Conservation (phyloP, 805 yeast genomes). For the Crinitomyces ghanaensis region DNA sequence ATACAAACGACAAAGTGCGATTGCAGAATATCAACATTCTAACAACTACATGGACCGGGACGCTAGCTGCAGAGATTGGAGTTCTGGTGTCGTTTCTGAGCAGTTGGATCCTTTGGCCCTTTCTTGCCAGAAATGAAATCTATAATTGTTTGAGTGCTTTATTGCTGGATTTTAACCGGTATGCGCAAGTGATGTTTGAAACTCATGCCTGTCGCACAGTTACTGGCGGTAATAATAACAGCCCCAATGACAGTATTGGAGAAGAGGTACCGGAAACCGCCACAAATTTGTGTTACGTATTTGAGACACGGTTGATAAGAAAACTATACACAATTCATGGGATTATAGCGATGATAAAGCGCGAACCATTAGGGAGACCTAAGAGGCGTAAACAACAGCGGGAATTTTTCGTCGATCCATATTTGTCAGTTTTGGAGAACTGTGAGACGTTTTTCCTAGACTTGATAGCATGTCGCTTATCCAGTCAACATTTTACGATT, state of each 20-base stretch:
- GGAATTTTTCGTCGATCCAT: conserved; percentile 25
- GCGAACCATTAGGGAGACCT: conserved; percentile 32
- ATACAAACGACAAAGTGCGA: conserved; percentile 1
- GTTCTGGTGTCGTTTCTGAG: conserved; percentile 27
- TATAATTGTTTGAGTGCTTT: too few species aligned
- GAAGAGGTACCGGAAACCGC: too few species aligned
- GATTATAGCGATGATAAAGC: conserved; percentile 27
- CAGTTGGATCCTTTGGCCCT: conserved; percentile 40
- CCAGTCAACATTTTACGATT: conserved; percentile 36
- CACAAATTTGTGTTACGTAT: too few species aligned
- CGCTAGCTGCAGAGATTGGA: conserved; percentile 32
- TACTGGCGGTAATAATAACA: too few species aligned
- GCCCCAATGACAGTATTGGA: too few species aligned
- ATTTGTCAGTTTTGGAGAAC: conserved; percentile 26
- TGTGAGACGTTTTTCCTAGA: conserved; percentile 33
- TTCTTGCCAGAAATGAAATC: conserved; percentile 33
- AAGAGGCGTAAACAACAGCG: too few species aligned
- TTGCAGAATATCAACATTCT: conserved; percentile 1
- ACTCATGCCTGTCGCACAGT: too few species aligned
- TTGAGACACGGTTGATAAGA: conserved; percentile 39
- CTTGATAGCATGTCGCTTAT: conserved; percentile 38
- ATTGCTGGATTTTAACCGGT: too few species aligned
- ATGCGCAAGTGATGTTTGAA: too few species aligned
- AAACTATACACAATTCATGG: conserved; percentile 31
- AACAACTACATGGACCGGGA: conserved; percentile 33